Percentiles rank a stretch among this genome's conserved stretches.
phyloP scores from a whole-genome alignment of 78 protist species.

The Dictyostelium intermedium region DNA sequence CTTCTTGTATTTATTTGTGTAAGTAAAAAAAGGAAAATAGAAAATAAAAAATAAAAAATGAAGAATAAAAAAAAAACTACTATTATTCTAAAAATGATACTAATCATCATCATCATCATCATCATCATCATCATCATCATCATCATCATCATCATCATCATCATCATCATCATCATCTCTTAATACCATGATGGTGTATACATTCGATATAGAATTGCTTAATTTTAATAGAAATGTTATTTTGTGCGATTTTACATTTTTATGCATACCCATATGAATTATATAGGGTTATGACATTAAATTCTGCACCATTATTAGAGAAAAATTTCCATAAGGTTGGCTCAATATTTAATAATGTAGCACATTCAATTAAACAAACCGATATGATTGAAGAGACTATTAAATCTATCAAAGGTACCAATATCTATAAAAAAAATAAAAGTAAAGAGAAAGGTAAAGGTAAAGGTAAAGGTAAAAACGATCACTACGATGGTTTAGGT shows the following conservation, averaged over 20 bases:
- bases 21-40: neutral
- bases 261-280: slow-evolving; percentile 72
- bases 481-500: neutral
- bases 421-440: neutral
- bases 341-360: neutral
- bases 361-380: slow-evolving; percentile 5
- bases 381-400: slow-evolving; percentile 21
- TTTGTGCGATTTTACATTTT: slow-evolving; percentile 6
- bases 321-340: neutral
- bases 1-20: slow-evolving; percentile 37
- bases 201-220: slow-evolving; percentile 8
- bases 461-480: neutral
- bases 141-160: too few species aligned
- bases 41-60: too few species aligned
- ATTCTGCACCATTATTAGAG: neutral
- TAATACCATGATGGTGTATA: too few species aligned
- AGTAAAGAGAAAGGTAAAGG: too few species aligned
- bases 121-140: too few species aligned
- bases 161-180: too few species aligned
- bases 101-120: too few species aligned
- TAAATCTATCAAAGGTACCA: neutral
- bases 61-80: neutral
- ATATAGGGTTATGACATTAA: slow-evolving; percentile 67
- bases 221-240: slow-evolving; percentile 19
- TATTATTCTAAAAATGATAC: neutral